Base-by-base conservation (phyloP, 768 basidiomycete species). In the Pilatotrama ljubarskyi region DNA sequence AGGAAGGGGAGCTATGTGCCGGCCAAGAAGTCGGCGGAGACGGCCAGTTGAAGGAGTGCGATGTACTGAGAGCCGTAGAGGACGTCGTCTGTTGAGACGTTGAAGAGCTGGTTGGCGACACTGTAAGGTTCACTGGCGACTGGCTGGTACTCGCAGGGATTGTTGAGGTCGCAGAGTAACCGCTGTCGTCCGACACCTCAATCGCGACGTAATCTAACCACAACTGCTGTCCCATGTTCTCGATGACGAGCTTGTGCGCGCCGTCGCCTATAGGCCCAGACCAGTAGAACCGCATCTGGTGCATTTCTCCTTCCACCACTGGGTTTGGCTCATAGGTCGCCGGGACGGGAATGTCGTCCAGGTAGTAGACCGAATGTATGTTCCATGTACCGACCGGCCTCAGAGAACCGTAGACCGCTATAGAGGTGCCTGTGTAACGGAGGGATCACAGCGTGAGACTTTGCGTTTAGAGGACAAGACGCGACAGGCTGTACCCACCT, bases 201-300 rank as follows among this genome's bases (percentile, higher is more conserved):
- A 51, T 7, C 17, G 18, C 37, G 11, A 56, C 17, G 22, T 56
- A 56, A 18, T 56, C 55, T 24, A 56, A 44, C 55, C 46, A 56
- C 17, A 56, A 48, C 17, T 56, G 55, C n/a, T 40, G 24, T 36
- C 55, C 55, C 36, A 48, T 40, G 46, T 56, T 56, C 24, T 26
- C 55, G 36, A 56, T 56, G 5, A 14, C 10, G 26, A 56, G 37
- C 2, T 36, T 48, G 22, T 56, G 55, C 9, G 24, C 3, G 1
- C 55, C 55, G 25, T 56, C 5, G 6, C 24, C 5, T 5, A 56
- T 37, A 1, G 22, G 36, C 3, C 46, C 46, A 8, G 46, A 48
- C 1, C 46, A 38, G 38, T 40, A 56, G 46, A 56, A 56, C 18
- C n/a, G 7, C 17, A 56, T 38, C 1, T 18, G 35, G 18, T 56